Conservation (phyloP, 78 protist species). For the Dictyostelium brefeldianum region DNA sequence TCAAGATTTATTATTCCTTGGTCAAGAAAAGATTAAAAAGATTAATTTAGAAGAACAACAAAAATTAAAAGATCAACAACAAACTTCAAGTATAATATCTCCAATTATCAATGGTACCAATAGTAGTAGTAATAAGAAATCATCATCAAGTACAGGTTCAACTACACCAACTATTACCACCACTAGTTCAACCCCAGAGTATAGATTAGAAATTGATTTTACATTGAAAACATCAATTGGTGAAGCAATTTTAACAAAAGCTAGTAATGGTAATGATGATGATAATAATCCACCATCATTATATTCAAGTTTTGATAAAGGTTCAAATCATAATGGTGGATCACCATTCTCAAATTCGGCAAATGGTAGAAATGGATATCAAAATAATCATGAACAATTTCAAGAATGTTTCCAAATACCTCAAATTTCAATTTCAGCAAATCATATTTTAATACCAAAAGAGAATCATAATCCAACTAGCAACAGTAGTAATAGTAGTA, state of each 20-base stretch:
- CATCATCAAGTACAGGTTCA: not conserved
- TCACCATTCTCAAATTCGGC: not conserved
- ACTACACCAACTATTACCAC: not conserved
- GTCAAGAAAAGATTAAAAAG: slow-evolving; percentile 70
- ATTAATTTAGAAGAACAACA: slow-evolving; percentile 30
- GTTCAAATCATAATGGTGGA: not conserved
- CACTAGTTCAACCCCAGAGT: not conserved
- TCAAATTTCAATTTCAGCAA: slow-evolving; percentile 45
- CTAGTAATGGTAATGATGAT: not conserved
- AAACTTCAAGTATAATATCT: not conserved
- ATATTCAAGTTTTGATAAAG: slow-evolving; percentile 25
- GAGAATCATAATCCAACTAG: not conserved
- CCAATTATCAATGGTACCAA: not conserved
- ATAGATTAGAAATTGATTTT: slow-evolving; percentile 72
- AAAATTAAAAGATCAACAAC: slow-evolving; percentile 24
- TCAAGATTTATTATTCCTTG: slow-evolving; percentile 58
- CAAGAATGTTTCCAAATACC: slow-evolving; percentile 81
- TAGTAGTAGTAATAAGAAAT: not conserved
- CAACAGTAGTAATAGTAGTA: not conserved
- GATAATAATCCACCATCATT: slow-evolving; percentile 29
- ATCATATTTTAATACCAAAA: slow-evolving; percentile 39
- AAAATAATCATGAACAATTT: slow-evolving; percentile 33
- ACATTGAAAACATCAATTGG: slow-evolving; percentile 48
- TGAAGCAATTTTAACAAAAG: slow-evolving; percentile 50
- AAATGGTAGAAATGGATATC: not conserved